Evolutionary conservation across 495 filamentous ascomycete species (phyloP).

Genomic region (Elaphomyces granulatus): DNA sequence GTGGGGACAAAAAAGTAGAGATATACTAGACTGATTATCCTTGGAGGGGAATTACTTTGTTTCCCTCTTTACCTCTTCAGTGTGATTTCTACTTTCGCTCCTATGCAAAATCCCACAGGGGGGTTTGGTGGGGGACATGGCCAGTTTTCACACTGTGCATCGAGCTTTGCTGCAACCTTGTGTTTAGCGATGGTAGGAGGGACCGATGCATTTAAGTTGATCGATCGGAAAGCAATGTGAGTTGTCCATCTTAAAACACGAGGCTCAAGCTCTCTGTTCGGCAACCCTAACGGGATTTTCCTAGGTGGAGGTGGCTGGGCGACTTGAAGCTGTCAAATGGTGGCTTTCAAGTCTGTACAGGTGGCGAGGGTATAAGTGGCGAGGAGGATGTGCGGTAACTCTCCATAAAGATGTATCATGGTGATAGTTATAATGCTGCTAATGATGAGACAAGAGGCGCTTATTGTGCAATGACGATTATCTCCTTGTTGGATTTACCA

Average conservation of each 20-base stretch:
- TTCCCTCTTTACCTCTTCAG: too few species aligned
- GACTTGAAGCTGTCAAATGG: constrained; percentile 70
- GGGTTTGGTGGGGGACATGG: constrained; percentile 93
- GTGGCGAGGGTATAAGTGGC: constrained; percentile 61
- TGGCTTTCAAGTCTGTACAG: constrained; percentile 63
- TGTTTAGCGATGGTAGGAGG: constrained; percentile 64
- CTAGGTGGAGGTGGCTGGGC: constrained; percentile 72
- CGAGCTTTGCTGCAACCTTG: constrained; percentile 74
- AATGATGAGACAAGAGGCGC: constrained; percentile 45
- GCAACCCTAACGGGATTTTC: constrained; percentile 11
- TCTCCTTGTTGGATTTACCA: constrained; percentile 71
- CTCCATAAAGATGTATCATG: not conserved
- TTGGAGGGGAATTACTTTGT: too few species aligned
- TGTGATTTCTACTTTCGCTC: constrained; percentile 52
- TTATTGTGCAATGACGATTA: constrained; percentile 73
- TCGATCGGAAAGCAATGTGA: constrained; percentile 67
- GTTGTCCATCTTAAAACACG: too few species aligned
- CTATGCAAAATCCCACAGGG: constrained; percentile 69
- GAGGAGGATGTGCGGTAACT: constrained; percentile 82
- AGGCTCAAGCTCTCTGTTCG: not conserved
- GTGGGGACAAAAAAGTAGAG: too few species aligned
- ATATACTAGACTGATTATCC: too few species aligned
- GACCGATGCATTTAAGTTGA: constrained; percentile 50
- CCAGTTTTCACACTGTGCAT: constrained; percentile 72
- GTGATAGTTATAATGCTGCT: constrained; percentile 6